These are phyloP conservation scores for Salix dunnii DNA, from an alignment of 345 rosid genomes.

Conservation along the genomic window DNA sequence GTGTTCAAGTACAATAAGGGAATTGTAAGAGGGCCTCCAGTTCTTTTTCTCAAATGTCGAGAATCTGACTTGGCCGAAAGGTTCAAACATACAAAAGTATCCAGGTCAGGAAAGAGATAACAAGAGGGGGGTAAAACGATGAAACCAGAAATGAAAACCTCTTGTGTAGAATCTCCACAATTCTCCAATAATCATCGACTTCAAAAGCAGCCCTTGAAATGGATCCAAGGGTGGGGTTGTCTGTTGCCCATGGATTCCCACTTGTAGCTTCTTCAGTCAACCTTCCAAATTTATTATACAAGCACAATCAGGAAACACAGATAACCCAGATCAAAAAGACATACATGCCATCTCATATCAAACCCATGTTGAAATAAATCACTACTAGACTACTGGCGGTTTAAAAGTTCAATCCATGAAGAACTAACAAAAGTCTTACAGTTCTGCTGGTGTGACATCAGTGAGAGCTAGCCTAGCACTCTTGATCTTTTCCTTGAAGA, in stretches of 20 bases:
- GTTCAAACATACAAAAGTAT: not conserved
- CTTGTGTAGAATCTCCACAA: constrained; percentile 70
- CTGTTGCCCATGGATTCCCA: constrained; percentile 62
- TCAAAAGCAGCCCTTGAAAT: constrained; percentile 94
- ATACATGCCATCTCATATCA: not conserved
- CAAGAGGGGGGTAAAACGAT: not conserved
- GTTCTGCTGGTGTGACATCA: constrained; percentile 72
- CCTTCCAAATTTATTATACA: constrained; percentile 29
- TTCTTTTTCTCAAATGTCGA: constrained; percentile 60
- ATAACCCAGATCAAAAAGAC: constrained; percentile 31
- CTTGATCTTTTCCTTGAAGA: constrained; percentile 87
- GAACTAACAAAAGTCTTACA: constrained; percentile 29
- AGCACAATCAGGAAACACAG: not conserved
- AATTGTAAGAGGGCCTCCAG: constrained; percentile 78
- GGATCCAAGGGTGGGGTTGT: constrained; percentile 53
- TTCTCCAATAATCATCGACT: constrained; percentile 75
- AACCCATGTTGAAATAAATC: not conserved
- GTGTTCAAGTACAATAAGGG: constrained; percentile 69
- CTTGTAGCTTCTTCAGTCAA: constrained; percentile 81
- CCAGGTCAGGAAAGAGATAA: not conserved
- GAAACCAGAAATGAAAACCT: constrained; percentile 41
- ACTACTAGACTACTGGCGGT: not conserved
- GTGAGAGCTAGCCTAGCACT: constrained; percentile 86
- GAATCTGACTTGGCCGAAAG: constrained; percentile 40
- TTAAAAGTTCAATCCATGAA: not conserved